These are phyloP conservation scores for Naganishia kalamii DNA, from an alignment of 768 basidiomycete species.

Conservation along the genomic window DNA sequence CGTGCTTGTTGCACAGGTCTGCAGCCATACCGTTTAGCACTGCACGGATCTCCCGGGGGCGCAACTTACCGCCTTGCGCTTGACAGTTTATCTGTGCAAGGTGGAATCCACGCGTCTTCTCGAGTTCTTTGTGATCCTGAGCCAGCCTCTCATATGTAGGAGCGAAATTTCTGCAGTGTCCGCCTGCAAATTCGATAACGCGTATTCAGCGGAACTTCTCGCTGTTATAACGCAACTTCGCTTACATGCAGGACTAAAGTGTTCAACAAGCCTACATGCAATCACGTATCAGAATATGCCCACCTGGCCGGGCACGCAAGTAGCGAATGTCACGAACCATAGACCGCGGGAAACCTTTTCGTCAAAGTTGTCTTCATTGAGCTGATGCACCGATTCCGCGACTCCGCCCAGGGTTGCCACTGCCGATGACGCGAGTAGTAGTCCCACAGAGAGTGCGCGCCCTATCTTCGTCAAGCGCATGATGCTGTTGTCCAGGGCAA, in stretches of 20 bases:
- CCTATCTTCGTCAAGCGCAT: not conserved
- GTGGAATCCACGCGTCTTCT: conserved; percentile 52
- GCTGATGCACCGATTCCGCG: conserved; percentile 28
- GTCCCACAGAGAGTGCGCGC: not conserved
- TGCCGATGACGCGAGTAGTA: not conserved
- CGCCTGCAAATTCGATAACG: conserved; percentile 31
- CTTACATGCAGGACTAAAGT: conserved; percentile 75
- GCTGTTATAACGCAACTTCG: not conserved
- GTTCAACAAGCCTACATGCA: conserved; percentile 62
- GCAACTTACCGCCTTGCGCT: conserved; percentile 64
- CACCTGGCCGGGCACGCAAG: not conserved
- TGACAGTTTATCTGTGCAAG: conserved; percentile 79
- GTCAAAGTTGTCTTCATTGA: conserved; percentile 45
- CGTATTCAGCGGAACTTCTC: not conserved
- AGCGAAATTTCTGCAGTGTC: conserved; percentile 69
- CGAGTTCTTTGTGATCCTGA: conserved; percentile 49
- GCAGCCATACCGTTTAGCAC: not conserved
- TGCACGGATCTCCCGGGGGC: not conserved
- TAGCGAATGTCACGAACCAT: conserved; percentile 37
- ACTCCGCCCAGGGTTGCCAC: conserved; percentile 4
- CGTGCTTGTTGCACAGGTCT: conserved; percentile 76
- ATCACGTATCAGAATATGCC: not conserved
- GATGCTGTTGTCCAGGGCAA: not conserved
- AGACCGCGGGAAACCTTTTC: conserved; percentile 35
- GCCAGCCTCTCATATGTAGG: conserved; percentile 72